Base-by-base conservation (phyloP, 495 filamentous ascomycete genomes). In the Penicillium daleae region DNA sequence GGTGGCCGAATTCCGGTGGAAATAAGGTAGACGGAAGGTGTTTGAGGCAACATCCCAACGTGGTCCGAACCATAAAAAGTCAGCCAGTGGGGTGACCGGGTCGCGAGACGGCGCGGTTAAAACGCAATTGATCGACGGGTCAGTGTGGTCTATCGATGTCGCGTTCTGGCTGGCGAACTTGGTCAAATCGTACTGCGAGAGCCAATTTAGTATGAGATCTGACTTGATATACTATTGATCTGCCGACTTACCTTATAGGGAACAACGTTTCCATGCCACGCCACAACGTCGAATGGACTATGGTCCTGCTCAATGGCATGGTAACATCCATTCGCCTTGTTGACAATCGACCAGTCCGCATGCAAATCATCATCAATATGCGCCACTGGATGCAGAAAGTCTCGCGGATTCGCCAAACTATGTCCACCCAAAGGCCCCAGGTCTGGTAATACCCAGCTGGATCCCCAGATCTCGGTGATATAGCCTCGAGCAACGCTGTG, bases 181-280 rank as follows among this genome's bases (percentile, higher is more conserved):
- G 13, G 76, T 79, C 27, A 79, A 56, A 57, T 79, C 76, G 67
- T 77, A 79, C 72, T 74, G 31, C 37, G 39, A 22, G 35, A 24
- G 22, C 5, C 15, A 27, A 12, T 10, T 51, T 6, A 51, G 48
- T 24, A 51, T 17, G 2, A 1, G 35, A 13, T 39, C 35, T 17
- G 15, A 4, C 35, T 0, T 39, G 35, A 39, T 31, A 19, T 17
- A 22, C 46, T 27, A 17, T 51, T 17, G 21, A 17, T 17, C 15
- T 5, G 17, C 22, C 10, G 59, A 22, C 57, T 44, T 39, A 73
- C 73, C 67, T 79, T 79, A 52, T 79, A 80, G 9, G 76, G 78
- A 50, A 76, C 71, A n/a, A 76, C 74, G 59, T 79, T 79, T 2
- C 77, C 77, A 64, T 79, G 77, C 77, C 77, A 78, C 6, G 77